phyloP scores from a whole-genome alignment of 208 protist genomes.

The Ichthyophonus hoferi region DNA sequence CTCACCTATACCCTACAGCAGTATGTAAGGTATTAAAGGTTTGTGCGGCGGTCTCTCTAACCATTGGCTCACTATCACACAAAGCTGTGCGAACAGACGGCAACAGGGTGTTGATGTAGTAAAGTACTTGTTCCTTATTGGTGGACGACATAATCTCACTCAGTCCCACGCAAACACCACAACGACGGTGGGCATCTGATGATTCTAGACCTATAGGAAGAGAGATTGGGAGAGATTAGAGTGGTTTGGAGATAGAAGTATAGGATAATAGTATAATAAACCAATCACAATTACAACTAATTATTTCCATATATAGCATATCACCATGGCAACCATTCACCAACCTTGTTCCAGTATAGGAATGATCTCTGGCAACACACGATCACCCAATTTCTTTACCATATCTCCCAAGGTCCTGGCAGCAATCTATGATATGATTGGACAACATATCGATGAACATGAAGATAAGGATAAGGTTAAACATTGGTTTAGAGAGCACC shows the following conservation, averaged over 20 bases:
- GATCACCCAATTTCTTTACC: conserved; percentile 66
- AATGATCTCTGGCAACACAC: conserved; percentile 69
- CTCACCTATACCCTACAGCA: conserved; percentile 48
- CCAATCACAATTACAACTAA: too few relatives aligned
- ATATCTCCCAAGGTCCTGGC: conserved; percentile 63
- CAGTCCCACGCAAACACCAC: conserved; percentile 71
- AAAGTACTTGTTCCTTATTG: not conserved
- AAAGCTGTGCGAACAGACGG: conserved; percentile 55
- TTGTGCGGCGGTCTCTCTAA: conserved; percentile 65
- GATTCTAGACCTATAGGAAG: conserved; percentile 9
- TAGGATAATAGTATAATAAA: not conserved
- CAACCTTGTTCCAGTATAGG: conserved; percentile 64
- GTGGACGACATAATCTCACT: conserved; percentile 64
- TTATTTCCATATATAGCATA: too few relatives aligned
- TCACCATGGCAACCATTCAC: too few relatives aligned
- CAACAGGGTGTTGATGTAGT: conserved; percentile 49
- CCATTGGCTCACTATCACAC: conserved; percentile 55
- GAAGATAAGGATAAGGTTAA: too few relatives aligned
- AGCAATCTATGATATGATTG: conserved; percentile 38
- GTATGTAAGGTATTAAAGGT: conserved; percentile 64
- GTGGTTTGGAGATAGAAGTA: not conserved
- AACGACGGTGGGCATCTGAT: conserved; percentile 42
- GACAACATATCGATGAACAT: too few relatives aligned
- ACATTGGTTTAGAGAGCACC: too few relatives aligned
- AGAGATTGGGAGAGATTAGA: not conserved